A percentile compares a stretch with the other conserved stretches of the same genome.
phyloP scores from a whole-genome alignment of 1,139 yeast genomes.

The Geotrichum cucujoidarum region DNA sequence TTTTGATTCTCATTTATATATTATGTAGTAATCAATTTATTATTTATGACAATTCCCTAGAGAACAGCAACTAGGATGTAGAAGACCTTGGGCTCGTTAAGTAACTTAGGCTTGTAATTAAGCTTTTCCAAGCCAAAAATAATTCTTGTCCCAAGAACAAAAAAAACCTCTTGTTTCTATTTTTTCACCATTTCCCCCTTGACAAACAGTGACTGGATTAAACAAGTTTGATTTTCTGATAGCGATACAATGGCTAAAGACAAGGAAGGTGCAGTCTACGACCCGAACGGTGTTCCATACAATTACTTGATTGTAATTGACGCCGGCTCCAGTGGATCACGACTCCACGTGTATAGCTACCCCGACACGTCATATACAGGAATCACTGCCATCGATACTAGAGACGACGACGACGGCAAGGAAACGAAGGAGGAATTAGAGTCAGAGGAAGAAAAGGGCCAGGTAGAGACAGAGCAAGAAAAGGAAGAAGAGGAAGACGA shows the following conservation, averaged over 20 bases:
- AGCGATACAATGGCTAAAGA: slow-evolving; percentile 11
- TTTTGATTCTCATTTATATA: neutral
- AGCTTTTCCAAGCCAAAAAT: no score
- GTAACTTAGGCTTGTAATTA: no score
- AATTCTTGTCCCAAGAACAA: no score
- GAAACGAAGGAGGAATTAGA: slow-evolving; percentile 18
- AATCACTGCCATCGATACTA: neutral
- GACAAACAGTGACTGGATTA: no score
- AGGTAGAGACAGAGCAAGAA: slow-evolving; percentile 22
- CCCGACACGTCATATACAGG: slow-evolving; percentile 37
- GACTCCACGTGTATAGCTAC: slow-evolving; percentile 72
- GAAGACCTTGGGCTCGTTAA: neutral
- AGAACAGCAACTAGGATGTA: no score
- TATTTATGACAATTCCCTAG: no score
- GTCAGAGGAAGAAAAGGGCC: slow-evolving; percentile 21
- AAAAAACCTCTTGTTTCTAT: no score
- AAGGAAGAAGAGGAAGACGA: slow-evolving; percentile 26
- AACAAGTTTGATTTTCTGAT: no score
- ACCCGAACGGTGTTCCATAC: slow-evolving; percentile 45
- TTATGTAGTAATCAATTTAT: neutral
- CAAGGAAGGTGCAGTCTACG: slow-evolving; percentile 21
- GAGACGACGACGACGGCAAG: neutral
- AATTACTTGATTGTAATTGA: slow-evolving; percentile 72
- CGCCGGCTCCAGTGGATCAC: slow-evolving; percentile 78
- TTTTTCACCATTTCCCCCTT: no score